Evolutionary conservation across 257 asterid genomes (phyloP).

Genomic region (Handroanthus guayacan): DNA sequence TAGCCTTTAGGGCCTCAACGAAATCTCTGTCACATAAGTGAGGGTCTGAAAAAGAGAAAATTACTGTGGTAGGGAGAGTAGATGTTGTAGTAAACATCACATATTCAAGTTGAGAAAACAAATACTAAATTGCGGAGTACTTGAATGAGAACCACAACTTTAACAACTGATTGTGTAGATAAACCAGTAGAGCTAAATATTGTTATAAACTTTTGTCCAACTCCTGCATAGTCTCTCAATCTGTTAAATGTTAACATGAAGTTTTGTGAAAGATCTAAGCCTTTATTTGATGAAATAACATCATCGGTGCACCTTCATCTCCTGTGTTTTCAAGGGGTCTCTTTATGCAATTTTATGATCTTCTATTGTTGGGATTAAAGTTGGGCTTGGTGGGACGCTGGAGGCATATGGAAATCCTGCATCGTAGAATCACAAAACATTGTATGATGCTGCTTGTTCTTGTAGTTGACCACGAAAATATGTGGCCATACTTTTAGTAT

Average conservation of each 20-base stretch:
- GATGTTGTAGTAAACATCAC: too few relatives aligned
- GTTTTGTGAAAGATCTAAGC: background rate
- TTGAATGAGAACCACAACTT: background rate
- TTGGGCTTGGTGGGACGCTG: background rate
- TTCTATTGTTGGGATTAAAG: background rate
- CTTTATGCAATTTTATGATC: background rate
- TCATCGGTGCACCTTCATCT: background rate
- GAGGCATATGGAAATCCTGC: background rate
- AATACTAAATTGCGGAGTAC: background rate
- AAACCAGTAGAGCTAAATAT: background rate
- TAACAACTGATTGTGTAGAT: background rate
- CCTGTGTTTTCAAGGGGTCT: background rate
- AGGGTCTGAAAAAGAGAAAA: too few relatives aligned
- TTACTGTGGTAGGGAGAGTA: too few relatives aligned
- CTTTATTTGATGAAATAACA: background rate
- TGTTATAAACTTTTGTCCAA: background rate
- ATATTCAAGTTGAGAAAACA: background rate
- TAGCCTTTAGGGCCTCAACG: too few relatives aligned
- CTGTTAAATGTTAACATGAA: background rate
- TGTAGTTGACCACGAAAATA: background rate
- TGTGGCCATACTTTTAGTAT: conserved; percentile 1
- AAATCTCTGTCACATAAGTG: too few relatives aligned
- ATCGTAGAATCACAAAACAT: background rate
- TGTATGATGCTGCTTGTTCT: conserved; percentile 6
- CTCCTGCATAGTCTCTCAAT: background rate